These are phyloP conservation scores for Entomophthora muscae DNA, from an alignment of 371 early-diverging fungal genomes.

Conservation along the genomic window DNA sequence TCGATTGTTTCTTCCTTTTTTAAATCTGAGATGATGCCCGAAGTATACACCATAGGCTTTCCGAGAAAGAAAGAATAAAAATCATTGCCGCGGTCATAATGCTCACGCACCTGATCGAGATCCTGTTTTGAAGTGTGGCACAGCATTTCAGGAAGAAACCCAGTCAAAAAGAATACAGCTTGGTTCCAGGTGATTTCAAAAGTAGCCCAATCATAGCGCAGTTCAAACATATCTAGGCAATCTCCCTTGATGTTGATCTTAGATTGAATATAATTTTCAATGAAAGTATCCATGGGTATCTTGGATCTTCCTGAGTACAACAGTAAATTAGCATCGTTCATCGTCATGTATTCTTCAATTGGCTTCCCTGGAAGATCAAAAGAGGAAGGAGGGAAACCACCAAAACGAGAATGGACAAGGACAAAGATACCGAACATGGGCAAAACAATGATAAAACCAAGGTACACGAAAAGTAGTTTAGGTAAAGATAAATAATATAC, in stretches of 20 bases:
- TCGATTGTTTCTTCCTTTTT: constrained; percentile 71
- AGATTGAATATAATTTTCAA: constrained; percentile 87
- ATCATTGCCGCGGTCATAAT: constrained; percentile 95
- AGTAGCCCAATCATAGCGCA: constrained; percentile 83
- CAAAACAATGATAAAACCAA: constrained; percentile 30
- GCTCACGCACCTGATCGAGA: constrained; percentile 89
- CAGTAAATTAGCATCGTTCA: constrained; percentile 61
- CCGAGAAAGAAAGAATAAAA: constrained; percentile 91
- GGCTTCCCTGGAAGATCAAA: constrained; percentile 57
- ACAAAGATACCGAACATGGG: constrained; percentile 44
- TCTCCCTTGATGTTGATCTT: constrained; percentile 85
- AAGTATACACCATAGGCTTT: constrained; percentile 86
- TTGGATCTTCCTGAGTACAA: constrained; percentile 57
- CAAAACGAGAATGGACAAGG: constrained; percentile 39
- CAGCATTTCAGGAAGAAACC: constrained; percentile 88
- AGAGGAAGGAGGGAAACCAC: constrained; percentile 44
- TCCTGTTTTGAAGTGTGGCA: constrained; percentile 93
- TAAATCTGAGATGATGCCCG: constrained; percentile 69
- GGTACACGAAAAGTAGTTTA: constrained; percentile 31
- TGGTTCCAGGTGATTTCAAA: constrained; percentile 73
- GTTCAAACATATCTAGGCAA: constrained; percentile 70
- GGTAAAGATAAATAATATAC: constrained; percentile 35
- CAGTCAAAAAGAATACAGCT: constrained; percentile 77
- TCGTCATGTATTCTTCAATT: constrained; percentile 68
- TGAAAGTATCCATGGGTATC: constrained; percentile 92